Conservation (phyloP, 2,329 filamentous ascomycete species). For the Fusarium albosuccineum region DNA sequence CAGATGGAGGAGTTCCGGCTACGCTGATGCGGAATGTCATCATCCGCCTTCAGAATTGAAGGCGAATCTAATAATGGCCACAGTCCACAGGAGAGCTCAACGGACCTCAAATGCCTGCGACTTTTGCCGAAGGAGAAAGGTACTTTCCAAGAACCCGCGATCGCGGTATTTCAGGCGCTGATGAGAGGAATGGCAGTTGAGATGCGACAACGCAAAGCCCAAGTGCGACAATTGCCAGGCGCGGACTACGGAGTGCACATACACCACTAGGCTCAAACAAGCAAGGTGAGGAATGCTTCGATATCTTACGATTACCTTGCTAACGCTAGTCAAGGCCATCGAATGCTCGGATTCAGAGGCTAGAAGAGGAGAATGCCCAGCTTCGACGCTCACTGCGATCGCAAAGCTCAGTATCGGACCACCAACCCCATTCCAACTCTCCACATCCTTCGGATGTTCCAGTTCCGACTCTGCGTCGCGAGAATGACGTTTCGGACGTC, state of each 20-base stretch:
- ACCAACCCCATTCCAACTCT: not conserved
- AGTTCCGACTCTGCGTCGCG: too few species aligned
- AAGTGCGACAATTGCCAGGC: constrained; percentile 35
- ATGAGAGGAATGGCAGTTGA: constrained; percentile 5
- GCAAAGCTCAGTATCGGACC: not conserved
- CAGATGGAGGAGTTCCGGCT: too few species aligned
- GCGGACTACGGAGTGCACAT: constrained; percentile 22
- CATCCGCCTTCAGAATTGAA: not conserved
- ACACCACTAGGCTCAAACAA: constrained; percentile 21
- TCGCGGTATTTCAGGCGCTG: too few species aligned
- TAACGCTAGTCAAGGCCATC: constrained; percentile 15
- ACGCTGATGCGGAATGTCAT: not conserved
- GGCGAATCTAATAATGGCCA: not conserved
- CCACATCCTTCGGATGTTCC: not conserved
- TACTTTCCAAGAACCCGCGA: not conserved
- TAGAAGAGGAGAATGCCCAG: constrained; percentile 54
- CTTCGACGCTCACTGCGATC: constrained; percentile 47
- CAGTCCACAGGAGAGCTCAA: not conserved
- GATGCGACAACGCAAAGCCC: constrained; percentile 39
- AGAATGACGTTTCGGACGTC: not conserved
- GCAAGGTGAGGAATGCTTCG: not conserved
- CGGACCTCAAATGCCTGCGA: constrained; percentile 32
- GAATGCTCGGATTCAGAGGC: constrained; percentile 49
- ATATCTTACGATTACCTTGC: fast-evolving
- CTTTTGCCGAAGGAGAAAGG: constrained; percentile 42